Evolutionary conservation across 139 green algal genomes (phyloP), one percentile per base, ranked within the genome.

Genomic region (Desmodesmus armatus): DNA sequence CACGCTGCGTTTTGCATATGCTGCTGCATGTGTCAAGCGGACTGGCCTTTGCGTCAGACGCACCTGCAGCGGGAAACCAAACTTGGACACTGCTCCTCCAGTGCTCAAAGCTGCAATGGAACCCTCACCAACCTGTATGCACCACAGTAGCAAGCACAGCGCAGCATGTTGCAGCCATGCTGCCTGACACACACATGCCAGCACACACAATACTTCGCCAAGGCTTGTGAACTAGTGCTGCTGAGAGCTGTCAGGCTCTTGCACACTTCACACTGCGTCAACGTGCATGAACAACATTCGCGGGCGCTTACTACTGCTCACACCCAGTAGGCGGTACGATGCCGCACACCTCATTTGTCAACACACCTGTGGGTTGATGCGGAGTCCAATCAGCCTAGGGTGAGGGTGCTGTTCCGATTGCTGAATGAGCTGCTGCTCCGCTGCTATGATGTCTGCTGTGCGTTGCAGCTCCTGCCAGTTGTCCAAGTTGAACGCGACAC

Each of bases 351-450:
- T n/a, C n/a, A n/a, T n/a, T n/a, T n/a, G n/a, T 23, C 27, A 6
- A 17, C 78, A 7, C 62, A 87, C 87, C 87, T 90, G 87, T 0
- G 87, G 87, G 62, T 90, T 90, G 62, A 90, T 84, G 33, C 87
- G 73, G 0, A 90, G 33, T 5, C 87, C 87, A n/a, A 80, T 75
- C 15, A 60, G 37, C 75, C n/a, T n/a, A n/a, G 73, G 17, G 3
- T 3, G 39, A 37, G 27, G 19, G 19, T 19, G 19, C 53, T 21
- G 19, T 19, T 19, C 53, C 53, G 19, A 19, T 65, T 65, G 53
- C n/a, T n/a, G n/a, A 25, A 71, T 58, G 15, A 37, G 33, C 80
- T 72, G 49, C 40, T 70, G 62, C 35, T 49, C 23, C 37, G n/a
- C 29, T 39, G 9, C 3, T 15, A 90, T 15, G 55, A 90, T 29